Percentiles rank a stretch among this genome's conserved stretches.
These are phyloP conservation scores for Didymellaceae sp. DNA, from an alignment of 2,329 filamentous ascomycete genomes.

Conservation along the genomic window DNA sequence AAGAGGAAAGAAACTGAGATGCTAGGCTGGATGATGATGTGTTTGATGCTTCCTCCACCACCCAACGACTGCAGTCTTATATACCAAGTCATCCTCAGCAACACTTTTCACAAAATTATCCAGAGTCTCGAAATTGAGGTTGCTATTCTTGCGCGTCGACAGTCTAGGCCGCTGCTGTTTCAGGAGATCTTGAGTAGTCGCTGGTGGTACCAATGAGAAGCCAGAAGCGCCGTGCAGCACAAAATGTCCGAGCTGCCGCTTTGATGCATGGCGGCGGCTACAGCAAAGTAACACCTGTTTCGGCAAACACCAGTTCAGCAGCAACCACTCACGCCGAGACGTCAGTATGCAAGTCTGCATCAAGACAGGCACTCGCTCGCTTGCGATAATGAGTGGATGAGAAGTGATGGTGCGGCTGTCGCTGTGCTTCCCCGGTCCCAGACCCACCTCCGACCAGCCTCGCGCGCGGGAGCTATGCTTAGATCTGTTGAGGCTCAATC, in stretches of 20 bases:
- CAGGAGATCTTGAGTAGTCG: conserved; percentile 49
- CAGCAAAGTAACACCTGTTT: conserved; percentile 32
- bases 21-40: conserved; percentile 42
- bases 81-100: conserved; percentile 11
- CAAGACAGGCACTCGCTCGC: conserved; percentile 31
- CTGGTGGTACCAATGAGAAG: conserved; percentile 44
- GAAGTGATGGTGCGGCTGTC: conserved; percentile 36
- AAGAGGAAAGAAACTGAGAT: conserved; percentile 43
- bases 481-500: conserved; percentile 48
- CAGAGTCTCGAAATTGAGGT: not conserved
- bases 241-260: conserved; percentile 47
- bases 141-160: conserved; percentile 44
- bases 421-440: conserved; percentile 43
- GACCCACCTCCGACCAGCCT: conserved; percentile 40
- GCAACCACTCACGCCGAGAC: conserved; percentile 37
- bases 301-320: conserved; percentile 31
- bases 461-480: conserved; percentile 49
- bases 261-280: conserved; percentile 45
- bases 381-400: conserved; percentile 36
- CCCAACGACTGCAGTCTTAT: conserved; percentile 13
- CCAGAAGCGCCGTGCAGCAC: conserved; percentile 33
- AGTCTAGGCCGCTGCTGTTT: conserved; percentile 43
- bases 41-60: conserved; percentile 35
- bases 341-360: conserved; percentile 23
- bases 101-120: conserved; percentile 13